phyloP scores from a whole-genome alignment of 2,329 filamentous ascomycete species.

The Colletotrichum caudatum region DNA sequence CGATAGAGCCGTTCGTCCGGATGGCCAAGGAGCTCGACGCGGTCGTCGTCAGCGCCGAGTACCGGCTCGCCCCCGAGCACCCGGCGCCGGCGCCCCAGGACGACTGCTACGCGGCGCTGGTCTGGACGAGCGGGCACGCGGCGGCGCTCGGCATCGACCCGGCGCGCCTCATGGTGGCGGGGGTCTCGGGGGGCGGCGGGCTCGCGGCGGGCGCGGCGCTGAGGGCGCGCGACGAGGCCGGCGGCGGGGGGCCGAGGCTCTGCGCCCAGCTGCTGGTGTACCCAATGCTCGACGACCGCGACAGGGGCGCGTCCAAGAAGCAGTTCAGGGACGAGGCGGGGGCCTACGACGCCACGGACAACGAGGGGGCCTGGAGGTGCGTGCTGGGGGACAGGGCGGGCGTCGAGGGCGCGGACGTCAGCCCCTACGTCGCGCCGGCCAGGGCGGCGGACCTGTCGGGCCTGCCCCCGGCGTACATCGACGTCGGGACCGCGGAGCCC shows the following conservation, averaged over 20 bases:
- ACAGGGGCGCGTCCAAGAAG: conserved; percentile 46
- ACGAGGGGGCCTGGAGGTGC: conserved; percentile 56
- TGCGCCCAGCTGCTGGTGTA: conserved; percentile 57
- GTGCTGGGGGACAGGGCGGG: conserved; percentile 53
- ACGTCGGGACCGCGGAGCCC: conserved; percentile 51
- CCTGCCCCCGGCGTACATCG: conserved; percentile 58
- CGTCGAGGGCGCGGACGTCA: conserved; percentile 47
- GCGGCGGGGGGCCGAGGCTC: conserved; percentile 49
- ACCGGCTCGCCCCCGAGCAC: conserved; percentile 60
- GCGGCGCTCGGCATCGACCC: conserved; percentile 56
- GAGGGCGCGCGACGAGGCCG: conserved; percentile 51
- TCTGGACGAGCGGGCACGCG: conserved; percentile 54
- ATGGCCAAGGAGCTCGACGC: conserved; percentile 27
- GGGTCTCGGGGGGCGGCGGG: conserved; percentile 58
- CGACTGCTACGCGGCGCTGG: conserved; percentile 48
- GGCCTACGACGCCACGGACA: conserved; percentile 51
- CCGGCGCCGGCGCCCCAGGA: conserved; percentile 41
- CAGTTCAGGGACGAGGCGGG: conserved; percentile 45
- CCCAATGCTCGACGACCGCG: conserved; percentile 61
- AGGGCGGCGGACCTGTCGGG: conserved; percentile 52
- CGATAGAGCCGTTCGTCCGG: conserved; percentile 6
- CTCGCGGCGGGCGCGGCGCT: conserved; percentile 55
- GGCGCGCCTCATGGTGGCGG: conserved; percentile 54
- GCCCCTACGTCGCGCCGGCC: conserved; percentile 52
- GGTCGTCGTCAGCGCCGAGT: conserved; percentile 59